Conservation (phyloP, 306 rosid species). For the Phaseolus lunatus region DNA sequence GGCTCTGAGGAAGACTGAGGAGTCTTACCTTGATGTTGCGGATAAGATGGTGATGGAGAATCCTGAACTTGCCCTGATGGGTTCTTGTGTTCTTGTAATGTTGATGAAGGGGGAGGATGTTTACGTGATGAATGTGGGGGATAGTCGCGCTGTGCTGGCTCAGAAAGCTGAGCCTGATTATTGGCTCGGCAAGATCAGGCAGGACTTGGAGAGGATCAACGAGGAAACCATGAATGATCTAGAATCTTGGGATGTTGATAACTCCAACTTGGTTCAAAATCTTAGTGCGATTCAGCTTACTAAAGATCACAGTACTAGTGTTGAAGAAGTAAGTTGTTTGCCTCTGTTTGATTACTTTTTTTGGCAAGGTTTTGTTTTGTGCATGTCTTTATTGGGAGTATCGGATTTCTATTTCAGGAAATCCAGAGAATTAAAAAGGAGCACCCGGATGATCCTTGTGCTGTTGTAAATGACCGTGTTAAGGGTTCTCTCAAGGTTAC, state of each 20-base stretch:
- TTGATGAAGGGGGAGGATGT: constrained; percentile 97
- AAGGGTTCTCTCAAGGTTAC: constrained; percentile 97
- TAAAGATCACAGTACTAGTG: constrained; percentile 87
- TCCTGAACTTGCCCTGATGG: constrained; percentile 97
- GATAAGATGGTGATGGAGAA: constrained; percentile 83
- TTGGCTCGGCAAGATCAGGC: constrained; percentile 87
- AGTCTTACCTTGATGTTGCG: constrained; percentile 79
- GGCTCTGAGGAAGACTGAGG: constrained; percentile 90
- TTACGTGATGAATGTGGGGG: constrained; percentile 94
- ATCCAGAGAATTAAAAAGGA: constrained; percentile 76
- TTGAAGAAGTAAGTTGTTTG: constrained; percentile 63
- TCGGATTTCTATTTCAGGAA: constrained; percentile 65
- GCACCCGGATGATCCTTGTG: constrained; percentile 88
- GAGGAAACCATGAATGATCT: constrained; percentile 94
- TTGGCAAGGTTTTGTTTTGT: constrained; percentile 26
- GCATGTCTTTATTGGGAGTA: constrained; percentile 29
- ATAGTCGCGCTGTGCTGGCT: constrained; percentile 89
- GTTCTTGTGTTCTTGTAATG: constrained; percentile 98
- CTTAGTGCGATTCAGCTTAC: constrained; percentile 78
- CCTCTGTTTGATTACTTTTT: constrained; percentile 24
- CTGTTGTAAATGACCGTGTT: constrained; percentile 87
- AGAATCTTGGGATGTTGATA: constrained; percentile 73
- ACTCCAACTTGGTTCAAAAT: constrained; percentile 57
- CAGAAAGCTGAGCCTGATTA: constrained; percentile 94
- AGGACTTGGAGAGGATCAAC: constrained; percentile 90